Conservation (phyloP, 345 rosid genomes). For the Hibiscus trionum region DNA sequence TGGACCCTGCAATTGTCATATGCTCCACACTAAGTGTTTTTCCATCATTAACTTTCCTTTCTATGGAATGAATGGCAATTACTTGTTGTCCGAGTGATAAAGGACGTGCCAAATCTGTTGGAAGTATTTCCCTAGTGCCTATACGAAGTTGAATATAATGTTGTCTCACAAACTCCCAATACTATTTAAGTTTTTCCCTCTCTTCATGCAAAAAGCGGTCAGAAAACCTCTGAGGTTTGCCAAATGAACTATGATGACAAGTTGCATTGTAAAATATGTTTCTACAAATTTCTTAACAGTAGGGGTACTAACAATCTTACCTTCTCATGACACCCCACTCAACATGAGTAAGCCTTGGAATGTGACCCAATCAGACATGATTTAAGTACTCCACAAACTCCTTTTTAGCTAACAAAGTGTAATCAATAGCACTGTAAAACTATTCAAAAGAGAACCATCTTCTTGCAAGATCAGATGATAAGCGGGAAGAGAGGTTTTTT, state of each 20-base stretch:
- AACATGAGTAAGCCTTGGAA: conserved; percentile 83
- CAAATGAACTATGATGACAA: conserved; percentile 77
- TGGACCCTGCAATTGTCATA: conserved; percentile 66
- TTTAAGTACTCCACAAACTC: conserved; percentile 89
- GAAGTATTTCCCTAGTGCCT: conserved; percentile 81
- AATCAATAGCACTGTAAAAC: conserved; percentile 95
- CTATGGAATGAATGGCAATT: conserved; percentile 16
- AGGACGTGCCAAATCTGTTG: conserved; percentile 85
- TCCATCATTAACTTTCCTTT: too few species aligned
- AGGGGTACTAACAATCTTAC: conserved; percentile 24
- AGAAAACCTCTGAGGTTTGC: conserved; percentile 90
- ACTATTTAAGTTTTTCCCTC: conserved; percentile 76
- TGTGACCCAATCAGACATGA: conserved; percentile 91
- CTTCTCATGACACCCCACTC: conserved; percentile 99
- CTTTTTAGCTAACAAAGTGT: conserved; percentile 93
- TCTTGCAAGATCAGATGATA: conserved; percentile 53
- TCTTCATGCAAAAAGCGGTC: conserved; percentile 75
- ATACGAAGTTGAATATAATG: conserved; percentile 70
- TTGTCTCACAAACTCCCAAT: conserved; percentile 84
- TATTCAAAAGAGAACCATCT: conserved; percentile 87
- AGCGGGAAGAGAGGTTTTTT: conserved; percentile 58
- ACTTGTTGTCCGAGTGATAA: conserved; percentile 79
- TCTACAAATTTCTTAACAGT: background rate
- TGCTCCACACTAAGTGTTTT: conserved; percentile 37
- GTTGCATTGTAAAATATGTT: conserved; percentile 10